phyloP scores from a whole-genome alignment of 805 yeast species.

The Maudiozyma bulderi region DNA sequence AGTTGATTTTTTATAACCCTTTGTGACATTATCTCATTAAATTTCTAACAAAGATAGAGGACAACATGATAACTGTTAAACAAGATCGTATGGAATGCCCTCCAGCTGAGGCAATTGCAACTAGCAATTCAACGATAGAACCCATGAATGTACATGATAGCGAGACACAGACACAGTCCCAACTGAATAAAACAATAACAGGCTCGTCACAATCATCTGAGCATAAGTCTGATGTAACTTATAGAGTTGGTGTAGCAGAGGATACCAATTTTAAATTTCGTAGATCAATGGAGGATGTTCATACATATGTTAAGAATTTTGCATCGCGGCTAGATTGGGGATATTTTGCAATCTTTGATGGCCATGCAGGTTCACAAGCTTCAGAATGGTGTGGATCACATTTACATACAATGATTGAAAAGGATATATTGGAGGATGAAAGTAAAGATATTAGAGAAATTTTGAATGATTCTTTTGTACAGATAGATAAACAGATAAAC shows the following conservation, averaged over 20 bases:
- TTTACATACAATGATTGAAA: slow-evolving; percentile 60
- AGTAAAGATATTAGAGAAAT: slow-evolving; percentile 52
- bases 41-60: neutral
- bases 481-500: slow-evolving; percentile 63
- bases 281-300: slow-evolving; percentile 92
- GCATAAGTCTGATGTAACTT: slow-evolving; percentile 41
- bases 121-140: neutral
- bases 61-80: neutral
- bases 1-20: too few relatives aligned
- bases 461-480: slow-evolving; percentile 57
- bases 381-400: slow-evolving; percentile 93
- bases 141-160: too few relatives aligned
- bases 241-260: slow-evolving; percentile 85
- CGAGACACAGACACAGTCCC: neutral
- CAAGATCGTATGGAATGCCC: neutral
- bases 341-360: slow-evolving; percentile 90
- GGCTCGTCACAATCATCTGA: neutral
- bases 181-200: neutral
- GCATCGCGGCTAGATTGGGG: slow-evolving; percentile 91
- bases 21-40: neutral
- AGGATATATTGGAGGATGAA: slow-evolving; percentile 41
- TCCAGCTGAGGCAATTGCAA: neutral
- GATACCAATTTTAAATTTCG: slow-evolving; percentile 74
- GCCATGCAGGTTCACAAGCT: slow-evolving; percentile 90
- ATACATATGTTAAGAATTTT: slow-evolving; percentile 83